These are phyloP conservation scores for Oldenlandia corymbosa DNA, from an alignment of 257 asterid genomes.

Conservation along the genomic window DNA sequence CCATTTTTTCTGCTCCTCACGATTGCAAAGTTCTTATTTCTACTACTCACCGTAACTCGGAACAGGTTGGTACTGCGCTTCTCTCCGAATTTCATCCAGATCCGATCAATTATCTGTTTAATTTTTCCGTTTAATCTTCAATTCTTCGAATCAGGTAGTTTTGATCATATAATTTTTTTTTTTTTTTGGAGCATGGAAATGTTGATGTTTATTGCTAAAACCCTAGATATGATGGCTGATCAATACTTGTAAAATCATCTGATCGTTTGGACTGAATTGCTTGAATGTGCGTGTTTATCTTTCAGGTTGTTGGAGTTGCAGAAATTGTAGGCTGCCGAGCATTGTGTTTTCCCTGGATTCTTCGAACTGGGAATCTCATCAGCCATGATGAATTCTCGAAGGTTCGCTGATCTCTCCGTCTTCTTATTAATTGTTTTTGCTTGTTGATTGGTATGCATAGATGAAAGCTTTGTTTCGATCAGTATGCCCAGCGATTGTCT, in stretches of 20 bases:
- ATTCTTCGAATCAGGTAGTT: too few species aligned
- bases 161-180: too few species aligned
- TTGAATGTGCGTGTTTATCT: background rate
- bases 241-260: background rate
- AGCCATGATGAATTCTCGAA: conserved; percentile 59
- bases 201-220: too few species aligned
- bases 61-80: too few species aligned
- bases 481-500: background rate
- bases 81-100: too few species aligned
- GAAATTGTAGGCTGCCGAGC: background rate
- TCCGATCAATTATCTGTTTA: too few species aligned
- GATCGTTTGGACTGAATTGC: background rate
- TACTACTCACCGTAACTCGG: too few species aligned
- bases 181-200: too few species aligned
- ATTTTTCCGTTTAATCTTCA: too few species aligned
- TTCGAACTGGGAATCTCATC: conserved; percentile 13
- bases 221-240: background rate
- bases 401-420: conserved; percentile 24
- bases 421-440: background rate
- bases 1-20: too few species aligned
- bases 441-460: background rate
- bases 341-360: conserved; percentile 7
- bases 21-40: too few species aligned
- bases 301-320: background rate
- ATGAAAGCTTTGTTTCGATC: background rate